Evolutionary conservation across 441 rosid species (phyloP).

Genomic region (Arabidopsis hybrid): DNA sequence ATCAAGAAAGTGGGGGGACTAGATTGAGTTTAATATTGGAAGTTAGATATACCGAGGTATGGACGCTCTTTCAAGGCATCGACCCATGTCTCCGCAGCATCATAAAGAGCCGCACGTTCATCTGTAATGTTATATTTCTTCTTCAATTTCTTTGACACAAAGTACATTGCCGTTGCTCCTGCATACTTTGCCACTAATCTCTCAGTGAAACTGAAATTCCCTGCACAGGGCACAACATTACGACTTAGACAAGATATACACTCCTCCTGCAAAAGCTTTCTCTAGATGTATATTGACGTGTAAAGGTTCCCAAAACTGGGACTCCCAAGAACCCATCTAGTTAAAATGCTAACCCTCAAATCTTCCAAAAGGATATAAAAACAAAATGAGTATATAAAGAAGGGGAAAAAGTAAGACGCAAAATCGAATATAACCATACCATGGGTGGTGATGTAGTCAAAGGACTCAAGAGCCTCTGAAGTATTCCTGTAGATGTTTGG

Average conservation of each 20-base stretch:
- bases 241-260: background rate
- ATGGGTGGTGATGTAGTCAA: constrained; percentile 84
- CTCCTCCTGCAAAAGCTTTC: background rate
- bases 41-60: constrained; percentile 63
- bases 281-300: background rate
- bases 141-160: constrained; percentile 92
- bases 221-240: constrained; percentile 47
- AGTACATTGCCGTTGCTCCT: constrained; percentile 94
- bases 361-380: background rate
- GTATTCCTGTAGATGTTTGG: constrained; percentile 86
- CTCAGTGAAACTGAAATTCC: constrained; percentile 87
- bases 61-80: constrained; percentile 78
- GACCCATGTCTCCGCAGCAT: constrained; percentile 94
- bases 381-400: constrained; percentile 10
- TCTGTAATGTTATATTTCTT: constrained; percentile 90
- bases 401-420: background rate
- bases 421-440: constrained; percentile 53
- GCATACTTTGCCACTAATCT: constrained; percentile 86
- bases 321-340: background rate
- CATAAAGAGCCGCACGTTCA: constrained; percentile 84
- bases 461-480: constrained; percentile 91
- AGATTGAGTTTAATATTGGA: background rate
- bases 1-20: constrained; percentile 7
- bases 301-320: background rate
- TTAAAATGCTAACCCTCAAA: background rate